phyloP scores from a whole-genome alignment of 441 rosid species.

The Populus hybrid region DNA sequence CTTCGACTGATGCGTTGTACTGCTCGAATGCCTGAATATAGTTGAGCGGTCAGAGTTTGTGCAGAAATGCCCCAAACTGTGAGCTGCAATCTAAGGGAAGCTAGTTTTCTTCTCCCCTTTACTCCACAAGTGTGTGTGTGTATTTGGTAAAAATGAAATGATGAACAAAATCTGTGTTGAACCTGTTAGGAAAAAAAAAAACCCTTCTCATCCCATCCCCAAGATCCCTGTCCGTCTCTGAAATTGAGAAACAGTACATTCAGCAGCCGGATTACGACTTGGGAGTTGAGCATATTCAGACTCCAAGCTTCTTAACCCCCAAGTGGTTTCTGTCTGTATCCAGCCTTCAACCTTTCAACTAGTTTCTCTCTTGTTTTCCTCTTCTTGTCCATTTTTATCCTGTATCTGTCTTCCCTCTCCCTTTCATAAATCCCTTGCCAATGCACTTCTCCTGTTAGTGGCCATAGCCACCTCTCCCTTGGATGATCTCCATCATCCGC shows the following conservation, averaged over 20 bases:
- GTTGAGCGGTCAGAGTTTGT: neutral
- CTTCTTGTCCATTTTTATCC: constrained; percentile 96
- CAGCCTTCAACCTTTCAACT: constrained; percentile 59
- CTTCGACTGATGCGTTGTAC: constrained; percentile 1
- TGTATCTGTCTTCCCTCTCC: constrained; percentile 89
- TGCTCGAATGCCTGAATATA: constrained; percentile 9
- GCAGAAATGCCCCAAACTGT: neutral
- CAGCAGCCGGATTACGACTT: constrained; percentile 5
- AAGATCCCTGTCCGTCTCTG: constrained; percentile 9
- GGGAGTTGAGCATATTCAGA: constrained; percentile 4
- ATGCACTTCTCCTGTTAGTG: constrained; percentile 90
- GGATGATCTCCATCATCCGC: constrained; percentile 85
- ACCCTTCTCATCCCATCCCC: constrained; percentile 6
- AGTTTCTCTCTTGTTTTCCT: constrained; percentile 80
- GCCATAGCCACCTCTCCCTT: constrained; percentile 89
- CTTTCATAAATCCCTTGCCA: constrained; percentile 98
- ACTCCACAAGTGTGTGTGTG: neutral
- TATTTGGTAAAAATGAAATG: neutral
- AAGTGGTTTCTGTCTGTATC: constrained; percentile 82
- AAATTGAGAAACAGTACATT: constrained; percentile 1
- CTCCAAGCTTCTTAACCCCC: constrained; percentile 41
- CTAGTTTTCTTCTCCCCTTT: constrained; percentile 3
- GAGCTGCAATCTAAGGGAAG: constrained; percentile 10
- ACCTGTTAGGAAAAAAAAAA: constrained; percentile 8
- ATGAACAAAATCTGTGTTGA: constrained; percentile 12